Conservation (phyloP, 257 asterid genomes). For the Plantago ovata region DNA sequence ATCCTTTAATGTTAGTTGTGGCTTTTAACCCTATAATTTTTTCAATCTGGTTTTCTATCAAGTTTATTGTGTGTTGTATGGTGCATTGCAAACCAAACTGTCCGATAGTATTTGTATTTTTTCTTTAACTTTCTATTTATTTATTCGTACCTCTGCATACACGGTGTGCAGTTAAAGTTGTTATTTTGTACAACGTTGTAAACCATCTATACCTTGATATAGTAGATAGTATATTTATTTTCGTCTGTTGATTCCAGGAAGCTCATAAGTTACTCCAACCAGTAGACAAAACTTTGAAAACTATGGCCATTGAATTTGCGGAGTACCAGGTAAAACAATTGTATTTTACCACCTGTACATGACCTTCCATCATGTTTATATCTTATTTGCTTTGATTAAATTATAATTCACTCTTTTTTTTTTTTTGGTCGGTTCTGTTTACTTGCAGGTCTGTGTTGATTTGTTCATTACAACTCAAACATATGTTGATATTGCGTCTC, state of each 20-base stretch:
- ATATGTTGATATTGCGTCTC: conserved; percentile 91
- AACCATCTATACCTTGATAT: conserved; percentile 2
- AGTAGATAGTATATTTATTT: conserved; percentile 13
- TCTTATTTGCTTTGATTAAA: background rate
- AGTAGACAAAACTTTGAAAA: conserved; percentile 75
- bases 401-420: conserved; percentile 13
- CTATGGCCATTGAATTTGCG: conserved; percentile 97
- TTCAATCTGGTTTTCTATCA: too few species aligned
- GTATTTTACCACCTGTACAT: conserved; percentile 9
- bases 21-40: too few species aligned
- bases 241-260: conserved; percentile 63
- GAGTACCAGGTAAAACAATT: conserved; percentile 76
- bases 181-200: too few species aligned
- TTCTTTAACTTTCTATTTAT: too few species aligned
- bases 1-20: too few species aligned
- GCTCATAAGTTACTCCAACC: conserved; percentile 93
- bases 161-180: too few species aligned
- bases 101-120: too few species aligned
- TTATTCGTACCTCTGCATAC: too few species aligned
- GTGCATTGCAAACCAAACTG: too few species aligned
- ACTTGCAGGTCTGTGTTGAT: conserved; percentile 89
- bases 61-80: too few species aligned
- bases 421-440: conserved; percentile 21
- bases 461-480: conserved; percentile 89
- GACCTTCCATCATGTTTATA: conserved; percentile 9